These are phyloP conservation scores for Lipomyces yamanashiensis DNA, from an alignment of 805 yeast species.

Conservation along the genomic window DNA sequence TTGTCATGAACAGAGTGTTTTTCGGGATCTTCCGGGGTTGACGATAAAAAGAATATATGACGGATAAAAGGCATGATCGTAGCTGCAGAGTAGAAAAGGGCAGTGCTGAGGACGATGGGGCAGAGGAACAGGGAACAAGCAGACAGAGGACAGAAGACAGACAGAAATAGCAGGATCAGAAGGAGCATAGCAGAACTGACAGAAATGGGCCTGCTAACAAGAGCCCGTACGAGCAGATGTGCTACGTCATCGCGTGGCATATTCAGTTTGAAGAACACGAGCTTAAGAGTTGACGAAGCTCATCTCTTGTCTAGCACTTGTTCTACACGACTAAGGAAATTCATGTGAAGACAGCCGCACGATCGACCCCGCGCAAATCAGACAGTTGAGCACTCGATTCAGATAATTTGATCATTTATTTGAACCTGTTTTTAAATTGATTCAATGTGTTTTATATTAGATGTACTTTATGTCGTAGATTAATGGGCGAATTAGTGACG, in stretches of 20 bases:
- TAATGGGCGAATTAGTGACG: too few relatives aligned
- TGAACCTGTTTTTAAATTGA: not conserved
- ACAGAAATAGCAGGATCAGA: not conserved
- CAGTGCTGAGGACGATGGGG: not conserved
- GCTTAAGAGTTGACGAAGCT: not conserved
- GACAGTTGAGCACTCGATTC: not conserved
- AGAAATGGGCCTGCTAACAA: not conserved
- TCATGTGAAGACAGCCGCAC: not conserved
- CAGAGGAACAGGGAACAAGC: not conserved
- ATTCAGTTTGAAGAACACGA: not conserved
- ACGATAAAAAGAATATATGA: not conserved
- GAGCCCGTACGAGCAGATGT: not conserved
- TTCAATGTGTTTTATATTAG: too few relatives aligned
- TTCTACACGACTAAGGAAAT: not conserved
- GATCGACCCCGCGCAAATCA: not conserved
- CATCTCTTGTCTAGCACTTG: not conserved
- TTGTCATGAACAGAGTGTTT: not conserved
- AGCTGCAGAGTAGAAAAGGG: not conserved
- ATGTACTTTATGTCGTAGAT: too few relatives aligned
- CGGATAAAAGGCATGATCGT: not conserved
- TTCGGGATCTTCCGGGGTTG: not conserved
- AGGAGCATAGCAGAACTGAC: not conserved
- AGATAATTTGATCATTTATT: not conserved
- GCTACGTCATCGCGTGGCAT: conserved; percentile 13
- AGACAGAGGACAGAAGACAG: not conserved